Conservation (phyloP, 2,329 filamentous ascomycete species). For the Helotiales sp. region DNA sequence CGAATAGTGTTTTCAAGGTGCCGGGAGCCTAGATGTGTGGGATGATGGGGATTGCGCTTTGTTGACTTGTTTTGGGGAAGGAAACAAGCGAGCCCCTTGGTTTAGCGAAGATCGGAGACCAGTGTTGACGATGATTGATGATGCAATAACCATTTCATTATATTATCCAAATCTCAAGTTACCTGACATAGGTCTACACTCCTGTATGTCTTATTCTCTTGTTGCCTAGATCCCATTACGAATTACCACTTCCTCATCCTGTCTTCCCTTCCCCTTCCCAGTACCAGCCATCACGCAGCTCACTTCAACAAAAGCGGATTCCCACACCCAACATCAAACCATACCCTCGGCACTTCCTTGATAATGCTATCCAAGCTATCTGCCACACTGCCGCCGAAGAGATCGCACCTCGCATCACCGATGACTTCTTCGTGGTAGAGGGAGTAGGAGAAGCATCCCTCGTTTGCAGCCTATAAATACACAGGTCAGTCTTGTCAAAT, state of each 20-base stretch:
- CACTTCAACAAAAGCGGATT: slow-evolving; percentile 18
- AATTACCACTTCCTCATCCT: not conserved
- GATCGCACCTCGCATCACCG: slow-evolving; percentile 32
- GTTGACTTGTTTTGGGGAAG: not conserved
- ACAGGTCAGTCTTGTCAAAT: no score
- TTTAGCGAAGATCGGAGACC: not conserved
- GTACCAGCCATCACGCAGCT: not conserved
- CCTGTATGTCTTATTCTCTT: not conserved
- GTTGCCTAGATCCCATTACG: not conserved
- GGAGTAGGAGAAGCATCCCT: slow-evolving; percentile 32
- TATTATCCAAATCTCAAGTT: not conserved
- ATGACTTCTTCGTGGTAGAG: slow-evolving; percentile 32
- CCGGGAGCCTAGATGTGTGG: not conserved
- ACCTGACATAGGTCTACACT: no score
- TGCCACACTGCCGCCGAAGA: slow-evolving; percentile 37
- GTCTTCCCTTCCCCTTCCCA: not conserved
- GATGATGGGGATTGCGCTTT: not conserved
- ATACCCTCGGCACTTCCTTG: slow-evolving; percentile 31
- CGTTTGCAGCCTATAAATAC: slow-evolving; percentile 21
- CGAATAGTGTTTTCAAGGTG: slow-evolving; percentile 4
- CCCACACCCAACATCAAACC: slow-evolving; percentile 39
- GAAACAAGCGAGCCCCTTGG: not conserved
- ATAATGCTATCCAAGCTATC: slow-evolving; percentile 33
- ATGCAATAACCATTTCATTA: not conserved
- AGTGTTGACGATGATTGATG: not conserved